Evolutionary conservation across 306 rosid species (phyloP).

Genomic region (Casuarina equisetifolia): DNA sequence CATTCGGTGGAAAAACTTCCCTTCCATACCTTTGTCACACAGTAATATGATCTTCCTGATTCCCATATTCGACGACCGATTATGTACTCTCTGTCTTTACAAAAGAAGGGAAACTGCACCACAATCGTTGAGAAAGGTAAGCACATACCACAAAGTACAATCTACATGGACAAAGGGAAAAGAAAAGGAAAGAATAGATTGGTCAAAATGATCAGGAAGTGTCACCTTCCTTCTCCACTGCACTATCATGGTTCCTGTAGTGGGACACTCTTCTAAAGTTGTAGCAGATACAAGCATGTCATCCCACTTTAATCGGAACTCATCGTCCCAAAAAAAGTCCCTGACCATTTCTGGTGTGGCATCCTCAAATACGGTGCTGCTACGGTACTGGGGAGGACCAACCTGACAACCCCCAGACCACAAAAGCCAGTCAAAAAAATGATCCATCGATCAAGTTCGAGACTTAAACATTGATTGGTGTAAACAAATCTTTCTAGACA

Average conservation of each 20-base stretch:
- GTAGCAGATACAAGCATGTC: constrained; percentile 49
- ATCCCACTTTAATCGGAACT: constrained; percentile 57
- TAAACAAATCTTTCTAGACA: neutral
- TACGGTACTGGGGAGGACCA: constrained; percentile 60
- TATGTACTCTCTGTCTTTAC: constrained; percentile 68
- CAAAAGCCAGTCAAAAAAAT: constrained; percentile 1
- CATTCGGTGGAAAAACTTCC: neutral
- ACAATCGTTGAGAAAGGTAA: constrained; percentile 31
- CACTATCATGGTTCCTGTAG: constrained; percentile 57
- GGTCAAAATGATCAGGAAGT: neutral
- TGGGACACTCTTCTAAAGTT: constrained; percentile 55
- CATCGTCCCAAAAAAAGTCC: constrained; percentile 64
- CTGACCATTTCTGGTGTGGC: constrained; percentile 65
- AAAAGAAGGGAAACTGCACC: constrained; percentile 68
- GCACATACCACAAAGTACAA: constrained; percentile 20
- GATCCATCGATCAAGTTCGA: neutral
- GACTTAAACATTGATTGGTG: neutral
- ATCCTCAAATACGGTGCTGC: constrained; percentile 58
- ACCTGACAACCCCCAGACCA: constrained; percentile 32
- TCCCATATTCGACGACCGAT: constrained; percentile 71
- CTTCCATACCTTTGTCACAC: constrained; percentile 60
- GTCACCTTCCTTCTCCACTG: constrained; percentile 60
- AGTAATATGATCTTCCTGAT: constrained; percentile 59
- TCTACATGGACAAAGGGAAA: neutral
- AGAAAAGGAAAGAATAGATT: neutral